phyloP scores from a whole-genome alignment of 441 rosid genomes.

The Raphanus hybrid region DNA sequence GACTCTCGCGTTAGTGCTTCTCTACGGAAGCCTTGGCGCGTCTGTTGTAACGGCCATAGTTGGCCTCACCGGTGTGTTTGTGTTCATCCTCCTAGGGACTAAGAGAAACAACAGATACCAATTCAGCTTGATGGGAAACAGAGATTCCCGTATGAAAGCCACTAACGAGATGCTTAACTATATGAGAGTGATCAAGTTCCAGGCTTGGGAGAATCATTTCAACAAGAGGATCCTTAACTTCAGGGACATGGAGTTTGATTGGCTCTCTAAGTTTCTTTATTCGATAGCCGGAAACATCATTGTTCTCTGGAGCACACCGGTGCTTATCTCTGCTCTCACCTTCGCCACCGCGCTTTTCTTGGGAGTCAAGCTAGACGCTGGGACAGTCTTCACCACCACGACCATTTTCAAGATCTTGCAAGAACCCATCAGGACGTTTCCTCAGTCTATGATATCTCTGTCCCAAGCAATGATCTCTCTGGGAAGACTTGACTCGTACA shows the following conservation, averaged over 20 bases:
- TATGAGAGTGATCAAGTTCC: constrained; percentile 95
- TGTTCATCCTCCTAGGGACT: constrained; percentile 63
- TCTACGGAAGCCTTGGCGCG: constrained; percentile 66
- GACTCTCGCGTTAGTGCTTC: constrained; percentile 67
- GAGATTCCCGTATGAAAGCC: constrained; percentile 92
- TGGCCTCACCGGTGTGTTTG: constrained; percentile 58
- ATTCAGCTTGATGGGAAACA: constrained; percentile 65
- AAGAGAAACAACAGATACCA: constrained; percentile 74
- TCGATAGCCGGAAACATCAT: constrained; percentile 75
- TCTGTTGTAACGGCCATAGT: constrained; percentile 61
- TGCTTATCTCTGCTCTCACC: constrained; percentile 74
- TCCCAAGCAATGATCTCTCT: constrained; percentile 95
- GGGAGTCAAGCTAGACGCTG: constrained; percentile 83
- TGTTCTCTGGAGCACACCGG: constrained; percentile 85
- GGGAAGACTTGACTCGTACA: constrained; percentile 71
- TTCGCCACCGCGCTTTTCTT: constrained; percentile 72
- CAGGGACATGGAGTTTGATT: constrained; percentile 71
- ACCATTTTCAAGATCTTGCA: constrained; percentile 87
- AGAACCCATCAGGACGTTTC: constrained; percentile 90
- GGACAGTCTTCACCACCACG: constrained; percentile 83
- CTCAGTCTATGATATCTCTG: constrained; percentile 91
- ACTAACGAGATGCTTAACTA: constrained; percentile 92
- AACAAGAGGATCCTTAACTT: constrained; percentile 71
- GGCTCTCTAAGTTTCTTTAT: constrained; percentile 89
- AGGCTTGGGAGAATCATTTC: constrained; percentile 95